phyloP scores from a whole-genome alignment of 2,329 filamentous ascomycete genomes.

The Daldinia sp. region DNA sequence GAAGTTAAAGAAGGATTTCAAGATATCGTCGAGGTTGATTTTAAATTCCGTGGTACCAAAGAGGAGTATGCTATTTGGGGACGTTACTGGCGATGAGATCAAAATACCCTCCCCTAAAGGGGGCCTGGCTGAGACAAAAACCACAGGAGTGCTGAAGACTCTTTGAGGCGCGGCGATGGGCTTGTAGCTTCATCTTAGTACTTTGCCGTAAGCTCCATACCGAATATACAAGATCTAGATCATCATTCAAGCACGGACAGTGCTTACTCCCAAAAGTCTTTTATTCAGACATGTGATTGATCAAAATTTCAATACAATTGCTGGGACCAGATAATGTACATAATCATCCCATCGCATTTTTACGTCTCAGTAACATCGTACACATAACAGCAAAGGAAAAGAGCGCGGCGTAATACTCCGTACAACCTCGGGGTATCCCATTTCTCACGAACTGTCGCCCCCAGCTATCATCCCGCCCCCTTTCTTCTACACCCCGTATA shows the following conservation, averaged over 20 bases:
- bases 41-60: conserved; percentile 77
- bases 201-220: neutral
- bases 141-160: neutral
- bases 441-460: conserved; percentile 16
- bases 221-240: neutral
- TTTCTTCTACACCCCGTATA: conserved; percentile 4
- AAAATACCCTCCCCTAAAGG: neutral
- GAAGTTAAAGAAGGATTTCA: conserved; percentile 82
- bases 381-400: conserved; percentile 26
- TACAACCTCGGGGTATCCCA: conserved; percentile 29
- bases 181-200: neutral
- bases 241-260: neutral
- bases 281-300: conserved; percentile 1
- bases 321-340: neutral
- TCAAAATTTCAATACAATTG: neutral
- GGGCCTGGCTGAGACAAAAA: neutral
- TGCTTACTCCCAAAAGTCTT: neutral
- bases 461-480: conserved; percentile 4
- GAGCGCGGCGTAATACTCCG: conserved; percentile 6
- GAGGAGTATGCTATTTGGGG: conserved; percentile 79
- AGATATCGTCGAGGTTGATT: conserved; percentile 81
- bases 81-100: conserved; percentile 77
- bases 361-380: conserved; percentile 26
- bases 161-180: neutral
- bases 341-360: conserved; percentile 12